Conservation (phyloP, 148 eudicot genomes). For the Suaeda aralocaspica region DNA sequence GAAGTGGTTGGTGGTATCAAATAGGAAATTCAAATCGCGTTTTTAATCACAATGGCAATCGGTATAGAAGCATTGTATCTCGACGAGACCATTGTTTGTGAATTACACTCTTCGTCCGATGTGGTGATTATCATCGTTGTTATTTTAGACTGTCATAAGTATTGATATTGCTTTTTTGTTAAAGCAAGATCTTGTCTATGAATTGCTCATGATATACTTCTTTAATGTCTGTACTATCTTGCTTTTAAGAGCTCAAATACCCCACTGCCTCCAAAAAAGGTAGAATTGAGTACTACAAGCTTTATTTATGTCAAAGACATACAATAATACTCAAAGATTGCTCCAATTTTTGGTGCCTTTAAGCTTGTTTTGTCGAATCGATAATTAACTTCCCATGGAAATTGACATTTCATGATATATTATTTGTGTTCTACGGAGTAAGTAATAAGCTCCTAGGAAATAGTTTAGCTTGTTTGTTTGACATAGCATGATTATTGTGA, state of each 20-base stretch:
- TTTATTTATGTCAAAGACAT: no score
- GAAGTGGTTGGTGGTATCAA: not conserved
- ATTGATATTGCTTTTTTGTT: not conserved
- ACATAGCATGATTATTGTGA: no score
- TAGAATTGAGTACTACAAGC: not conserved
- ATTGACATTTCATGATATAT: no score
- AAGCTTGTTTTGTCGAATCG: no score
- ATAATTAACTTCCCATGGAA: no score
- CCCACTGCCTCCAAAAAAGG: not conserved
- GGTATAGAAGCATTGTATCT: not conserved
- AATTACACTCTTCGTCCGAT: not conserved
- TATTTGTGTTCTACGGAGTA: no score
- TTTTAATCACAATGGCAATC: not conserved
- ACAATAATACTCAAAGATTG: not conserved
- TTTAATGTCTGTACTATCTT: not conserved
- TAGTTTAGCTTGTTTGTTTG: no score
- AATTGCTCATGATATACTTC: not conserved
- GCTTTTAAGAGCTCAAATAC: not conserved
- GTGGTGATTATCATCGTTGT: not conserved
- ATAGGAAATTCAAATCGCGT: not conserved
- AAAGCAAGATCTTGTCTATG: not conserved
- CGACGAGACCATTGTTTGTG: not conserved
- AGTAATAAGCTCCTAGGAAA: no score
- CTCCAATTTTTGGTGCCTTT: not conserved
- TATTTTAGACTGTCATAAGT: not conserved